Evolutionary conservation across 2,329 filamentous ascomycete species (phyloP).

Genomic region (Fusarium goolgardi): DNA sequence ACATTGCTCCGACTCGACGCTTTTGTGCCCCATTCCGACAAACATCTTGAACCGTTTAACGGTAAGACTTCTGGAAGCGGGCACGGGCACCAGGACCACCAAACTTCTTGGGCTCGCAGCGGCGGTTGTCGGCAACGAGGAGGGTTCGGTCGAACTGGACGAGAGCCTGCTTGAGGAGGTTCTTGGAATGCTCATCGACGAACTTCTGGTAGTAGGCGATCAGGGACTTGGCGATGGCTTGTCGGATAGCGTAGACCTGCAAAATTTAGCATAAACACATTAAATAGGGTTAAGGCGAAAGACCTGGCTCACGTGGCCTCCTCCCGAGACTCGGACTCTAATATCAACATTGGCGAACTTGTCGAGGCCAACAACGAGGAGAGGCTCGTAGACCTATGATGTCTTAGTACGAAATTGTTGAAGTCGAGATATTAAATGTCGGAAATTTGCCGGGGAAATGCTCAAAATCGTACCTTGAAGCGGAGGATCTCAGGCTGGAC

Average conservation of each 20-base stretch:
- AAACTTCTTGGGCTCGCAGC: constrained; percentile 99
- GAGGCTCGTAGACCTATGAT: constrained; percentile 90
- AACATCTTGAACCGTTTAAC: constrained; percentile 69
- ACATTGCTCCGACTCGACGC: constrained; percentile 38
- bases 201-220: constrained; percentile 98
- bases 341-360: constrained; percentile 98
- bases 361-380: constrained; percentile 96
- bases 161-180: constrained; percentile 97
- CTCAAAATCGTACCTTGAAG: constrained; percentile 80
- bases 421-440: neutral
- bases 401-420: constrained; percentile 39
- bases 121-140: constrained; percentile 98
- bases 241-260: constrained; percentile 95
- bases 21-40: constrained; percentile 37
- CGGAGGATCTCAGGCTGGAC: constrained; percentile 96
- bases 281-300: no score
- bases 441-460: neutral
- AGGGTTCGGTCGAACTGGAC: constrained; percentile 97
- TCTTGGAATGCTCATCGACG: constrained; percentile 99
- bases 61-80: constrained; percentile 99
- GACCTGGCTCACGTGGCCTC: no score
- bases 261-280: neutral
- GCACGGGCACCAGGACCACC: constrained; percentile 92
- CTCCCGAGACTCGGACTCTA: constrained; percentile 93
- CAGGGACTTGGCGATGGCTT: constrained; percentile 90